Base-by-base conservation (phyloP, 768 basidiomycete genomes). In the Lactifluus pinguis region DNA sequence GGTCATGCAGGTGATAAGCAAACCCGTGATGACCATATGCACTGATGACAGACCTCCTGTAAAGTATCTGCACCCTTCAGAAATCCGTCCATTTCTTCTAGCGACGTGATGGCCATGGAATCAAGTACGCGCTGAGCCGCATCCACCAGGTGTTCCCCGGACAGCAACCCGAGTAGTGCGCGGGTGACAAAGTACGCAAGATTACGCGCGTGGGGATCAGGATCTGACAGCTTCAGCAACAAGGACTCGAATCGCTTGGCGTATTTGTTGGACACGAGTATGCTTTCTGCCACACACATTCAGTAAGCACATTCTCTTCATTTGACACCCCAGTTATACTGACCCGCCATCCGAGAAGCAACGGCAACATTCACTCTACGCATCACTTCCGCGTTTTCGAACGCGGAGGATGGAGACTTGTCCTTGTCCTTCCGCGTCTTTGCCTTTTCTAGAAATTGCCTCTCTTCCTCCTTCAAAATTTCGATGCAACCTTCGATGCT, bases 301-400 rank as follows among this genome's bases (percentile, higher is more conserved):
- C 53, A 58, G 25, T 48, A 58, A 19, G 41, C 36, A 14, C 29
- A 39, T 25, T 17, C 2, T 17, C 21, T 14, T 57, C 60, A 4
- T 10, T 48, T n/a, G n/a, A n/a, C n/a, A 9, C 45, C 48, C 32
- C 6, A 30, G 42, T 25, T 48, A 25, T 50, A 70, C 72, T 39
- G 60, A 91, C 91, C 81, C 54, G 89, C 88, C 58, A 93, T 82
- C 66, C 80, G 80, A 29, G 75, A 71, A 1, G 83, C 78, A 25
- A 92, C 68, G 0, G 72, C 75, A 38, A 80, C 60, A 67, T 92
- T 91, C 3, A 79, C 68, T 36, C 70, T 70, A 45, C 69, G 76
- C 77, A 86, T 79, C 65, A 73, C 76, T 38, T 80, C 78, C 59
- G 10, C 64, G 52, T 53, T 73, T 73, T 64, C 64, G 49, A 71